Base-by-base conservation (phyloP, 2,329 filamentous ascomycete genomes). In the Diaporthe caulivora region DNA sequence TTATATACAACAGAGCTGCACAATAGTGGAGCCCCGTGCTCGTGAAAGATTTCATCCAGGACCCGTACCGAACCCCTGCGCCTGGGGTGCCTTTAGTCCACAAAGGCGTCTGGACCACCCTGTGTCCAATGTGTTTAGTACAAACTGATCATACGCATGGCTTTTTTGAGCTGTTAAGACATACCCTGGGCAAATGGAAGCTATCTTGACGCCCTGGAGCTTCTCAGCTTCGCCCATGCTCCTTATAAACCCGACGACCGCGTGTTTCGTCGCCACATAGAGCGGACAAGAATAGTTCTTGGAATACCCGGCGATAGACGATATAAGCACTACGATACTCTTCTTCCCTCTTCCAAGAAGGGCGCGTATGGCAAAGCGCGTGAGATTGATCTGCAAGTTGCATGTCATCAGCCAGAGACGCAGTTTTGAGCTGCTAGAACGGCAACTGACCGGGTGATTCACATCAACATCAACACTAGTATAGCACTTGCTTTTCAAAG, bases 231-330 rank as follows among this genome's bases (percentile, higher is more conserved):
- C 64, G 6, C 60, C 78, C 79, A 85, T 79, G 11, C 79, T 81
- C 49, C 81, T 79, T 17, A 80, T 78, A 69, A 84, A 84, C 0
- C 83, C 83, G 7, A 83, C 79, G n/a, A 83, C 69, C 1, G 81
- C 82, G 70, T 84, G 82, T 73, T 84, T 85, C 9, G 78, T 78
- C 0, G 83, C 81, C 64, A 74, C 76, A 74, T 84, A 84, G 15
- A 84, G 44, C 18, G 82, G 76, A 9, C 77, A 73, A n/a, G 76
- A 72, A 68, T 81, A 83, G 5, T 73, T 57, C 1, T 79, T 80
- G 26, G 49, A 26, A 29, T 81, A 77, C 1, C 83, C 83, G 0
- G 82, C 81, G 0, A 81, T 62, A 13, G 79, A 81, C 1, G 81
- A 76, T 1, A 82, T 75, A 29, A 82, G 76, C 11, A 82, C 58